Conservation (phyloP, 495 filamentous ascomycete species). For the Neurospora sp. region DNA sequence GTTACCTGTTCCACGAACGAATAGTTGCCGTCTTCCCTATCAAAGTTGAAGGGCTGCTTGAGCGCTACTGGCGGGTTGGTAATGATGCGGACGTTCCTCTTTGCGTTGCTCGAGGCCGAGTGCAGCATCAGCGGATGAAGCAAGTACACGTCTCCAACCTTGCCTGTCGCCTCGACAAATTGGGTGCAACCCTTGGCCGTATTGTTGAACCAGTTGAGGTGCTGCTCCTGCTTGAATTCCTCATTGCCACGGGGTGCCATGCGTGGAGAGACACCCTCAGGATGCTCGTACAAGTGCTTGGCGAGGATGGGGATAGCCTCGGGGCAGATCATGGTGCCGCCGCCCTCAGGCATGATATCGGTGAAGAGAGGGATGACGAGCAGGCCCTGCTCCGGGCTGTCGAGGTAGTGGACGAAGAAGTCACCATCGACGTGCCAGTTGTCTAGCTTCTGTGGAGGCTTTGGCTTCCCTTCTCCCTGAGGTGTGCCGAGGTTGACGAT, state of each 20-base stretch:
- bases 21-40: slow-evolving; percentile 50
- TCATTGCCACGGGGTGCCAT: slow-evolving; percentile 47
- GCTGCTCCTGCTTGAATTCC: slow-evolving; percentile 30
- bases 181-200: slow-evolving; percentile 33
- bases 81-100: slow-evolving; percentile 53
- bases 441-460: slow-evolving; percentile 39
- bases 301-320: slow-evolving; percentile 49
- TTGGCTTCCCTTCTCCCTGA: slow-evolving; percentile 40
- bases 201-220: slow-evolving; percentile 44
- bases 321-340: slow-evolving; percentile 59
- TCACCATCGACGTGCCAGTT: slow-evolving; percentile 71
- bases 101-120: slow-evolving; percentile 49
- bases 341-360: slow-evolving; percentile 50
- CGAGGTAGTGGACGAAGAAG: slow-evolving; percentile 67
- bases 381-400: slow-evolving; percentile 62
- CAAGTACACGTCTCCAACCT: slow-evolving; percentile 57
- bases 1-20: slow-evolving; percentile 63
- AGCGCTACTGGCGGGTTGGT: slow-evolving; percentile 62
- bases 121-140: slow-evolving; percentile 70
- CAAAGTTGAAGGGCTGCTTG: slow-evolving; percentile 53
- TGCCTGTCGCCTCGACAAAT: slow-evolving; percentile 59
- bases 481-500: slow-evolving; percentile 64
- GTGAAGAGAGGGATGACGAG: slow-evolving; percentile 62
- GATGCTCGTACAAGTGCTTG: slow-evolving; percentile 51
- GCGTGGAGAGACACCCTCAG: slow-evolving; percentile 56